These are phyloP conservation scores for Lipomyces mesembrius DNA, from an alignment of 805 yeast species.

Conservation along the genomic window DNA sequence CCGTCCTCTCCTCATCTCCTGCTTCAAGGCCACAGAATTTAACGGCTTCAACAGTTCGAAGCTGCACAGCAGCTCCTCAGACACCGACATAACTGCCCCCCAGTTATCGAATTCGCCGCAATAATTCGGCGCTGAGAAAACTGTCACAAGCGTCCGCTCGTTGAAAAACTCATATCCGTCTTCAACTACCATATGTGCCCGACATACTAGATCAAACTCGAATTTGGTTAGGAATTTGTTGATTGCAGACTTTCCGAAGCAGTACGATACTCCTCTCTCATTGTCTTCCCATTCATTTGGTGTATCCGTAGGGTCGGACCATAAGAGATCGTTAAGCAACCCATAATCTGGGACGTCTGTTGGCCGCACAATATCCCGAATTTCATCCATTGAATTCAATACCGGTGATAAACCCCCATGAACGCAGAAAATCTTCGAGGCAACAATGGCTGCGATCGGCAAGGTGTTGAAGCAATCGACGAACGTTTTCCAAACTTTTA, in stretches of 20 bases:
- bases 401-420: constrained; percentile 86
- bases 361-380: constrained; percentile 74
- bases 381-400: constrained; percentile 72
- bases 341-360: constrained; percentile 89
- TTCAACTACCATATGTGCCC: constrained; percentile 89
- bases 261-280: constrained; percentile 82
- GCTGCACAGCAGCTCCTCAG: constrained; percentile 88
- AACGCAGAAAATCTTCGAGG: constrained; percentile 90
- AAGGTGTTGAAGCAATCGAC: constrained; percentile 93
- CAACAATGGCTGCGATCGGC: constrained; percentile 95
- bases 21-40: constrained; percentile 90
- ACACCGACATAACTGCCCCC: constrained; percentile 98
- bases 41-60: constrained; percentile 93
- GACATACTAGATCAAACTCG: constrained; percentile 77
- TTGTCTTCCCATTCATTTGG: constrained; percentile 86
- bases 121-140: constrained; percentile 75
- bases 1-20: constrained; percentile 72
- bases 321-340: constrained; percentile 70
- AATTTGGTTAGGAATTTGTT: constrained; percentile 75
- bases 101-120: constrained; percentile 89
- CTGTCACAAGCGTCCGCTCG: constrained; percentile 71
- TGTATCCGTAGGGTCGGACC: constrained; percentile 88
- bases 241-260: constrained; percentile 78
- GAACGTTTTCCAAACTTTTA: constrained; percentile 92
- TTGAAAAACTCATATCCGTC: constrained; percentile 80